Base-by-base conservation (phyloP, 2,329 filamentous ascomycete species). In the Curvularia sp. region DNA sequence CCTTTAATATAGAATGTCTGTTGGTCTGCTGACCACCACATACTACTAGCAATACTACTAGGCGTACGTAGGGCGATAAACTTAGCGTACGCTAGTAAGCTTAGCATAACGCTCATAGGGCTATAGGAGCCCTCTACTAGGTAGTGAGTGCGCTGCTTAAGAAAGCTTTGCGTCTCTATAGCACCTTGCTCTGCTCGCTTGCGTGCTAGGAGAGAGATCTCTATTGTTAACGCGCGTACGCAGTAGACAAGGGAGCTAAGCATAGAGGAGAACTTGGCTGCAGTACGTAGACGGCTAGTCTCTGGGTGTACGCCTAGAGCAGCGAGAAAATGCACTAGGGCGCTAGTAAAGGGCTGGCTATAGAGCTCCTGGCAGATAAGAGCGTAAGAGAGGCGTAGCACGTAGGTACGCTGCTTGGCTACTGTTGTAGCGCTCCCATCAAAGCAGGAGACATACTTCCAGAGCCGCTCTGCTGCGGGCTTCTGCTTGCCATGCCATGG, bases 51-150 rank as follows among this genome's bases (percentile, higher is more conserved):
- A 3, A 25, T 38, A 13, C 30, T 38, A 18, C 46, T 9, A 25
- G 46, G 46, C 19, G 46, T 49, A n/a, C 46, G 30, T 30, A 38
- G 46, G 2, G 46, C 28, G 30, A 49, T 38, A 25, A 38, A 49
- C 46, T 49, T 49, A 7, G 46, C 46, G 21, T 50, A 50, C 3
- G 23, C 38, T n/a, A 50, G 48, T 25, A 49, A 15, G 47, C 47
- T 49, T 27, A 49, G 32, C 10, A 39, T 39, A 13, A 10, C 13
- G 13, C 47, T 49, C 32, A 49, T 38, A 0, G 32, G 32, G 13
- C 47, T 49, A 18, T 49, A 27, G 0, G 47, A 49, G 47, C 32
- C 19, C 13, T 49, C 47, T 15, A 27, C 13, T 15, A 49, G 32
- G 15, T 49, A 49, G 47, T 32, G 32, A 8, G 47, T 2, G 2